These are phyloP conservation scores for Ophiocordyceps polyrhachis-furcata DNA, from an alignment of 2,329 filamentous ascomycete species.

Conservation along the genomic window DNA sequence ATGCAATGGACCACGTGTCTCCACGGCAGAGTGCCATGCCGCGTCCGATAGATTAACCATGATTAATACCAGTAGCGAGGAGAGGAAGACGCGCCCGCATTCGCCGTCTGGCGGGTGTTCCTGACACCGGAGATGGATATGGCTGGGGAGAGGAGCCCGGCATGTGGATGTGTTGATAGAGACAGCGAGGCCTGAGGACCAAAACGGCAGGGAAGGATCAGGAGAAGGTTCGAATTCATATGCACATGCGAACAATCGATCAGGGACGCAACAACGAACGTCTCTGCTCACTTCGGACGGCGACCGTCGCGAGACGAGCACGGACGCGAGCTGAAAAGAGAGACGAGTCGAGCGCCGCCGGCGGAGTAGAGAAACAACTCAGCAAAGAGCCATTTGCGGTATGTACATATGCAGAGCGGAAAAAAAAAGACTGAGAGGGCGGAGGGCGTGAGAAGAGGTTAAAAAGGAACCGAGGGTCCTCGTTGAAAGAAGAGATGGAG, in stretches of 20 bases:
- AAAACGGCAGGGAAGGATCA: neutral
- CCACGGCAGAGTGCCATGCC: neutral
- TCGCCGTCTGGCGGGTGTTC: neutral
- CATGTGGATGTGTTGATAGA: slow-evolving; percentile 6
- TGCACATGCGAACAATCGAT: neutral
- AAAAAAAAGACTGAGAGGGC: neutral
- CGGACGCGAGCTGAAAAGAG: neutral
- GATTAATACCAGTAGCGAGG: neutral
- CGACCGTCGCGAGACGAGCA: neutral
- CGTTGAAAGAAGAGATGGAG: neutral
- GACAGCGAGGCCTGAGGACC: neutral
- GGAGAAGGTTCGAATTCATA: neutral
- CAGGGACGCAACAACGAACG: neutral
- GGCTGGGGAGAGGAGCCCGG: neutral
- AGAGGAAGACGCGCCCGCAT: neutral
- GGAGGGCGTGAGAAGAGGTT: neutral
- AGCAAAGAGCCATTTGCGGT: neutral
- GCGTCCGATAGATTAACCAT: neutral
- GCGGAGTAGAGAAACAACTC: neutral
- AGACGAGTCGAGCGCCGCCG: neutral
- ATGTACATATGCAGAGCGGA: too few species aligned
- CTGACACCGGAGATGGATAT: neutral
- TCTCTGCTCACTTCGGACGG: neutral
- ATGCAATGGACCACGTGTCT: neutral
- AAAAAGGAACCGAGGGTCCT: neutral